Conservation (phyloP, 768 basidiomycete species). For the Amanita brunnescens region DNA sequence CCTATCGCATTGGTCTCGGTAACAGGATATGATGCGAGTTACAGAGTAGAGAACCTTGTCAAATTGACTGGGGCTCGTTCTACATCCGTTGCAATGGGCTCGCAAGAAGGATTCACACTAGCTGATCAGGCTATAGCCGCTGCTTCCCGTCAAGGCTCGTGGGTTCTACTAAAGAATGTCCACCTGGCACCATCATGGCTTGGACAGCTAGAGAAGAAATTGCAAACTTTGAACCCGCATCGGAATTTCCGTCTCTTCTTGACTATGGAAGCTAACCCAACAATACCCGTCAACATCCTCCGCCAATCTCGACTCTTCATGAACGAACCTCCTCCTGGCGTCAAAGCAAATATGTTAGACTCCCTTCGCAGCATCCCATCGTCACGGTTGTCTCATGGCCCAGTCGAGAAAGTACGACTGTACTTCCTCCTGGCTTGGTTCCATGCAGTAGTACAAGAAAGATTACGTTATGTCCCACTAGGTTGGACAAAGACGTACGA, state of each 20-base stretch:
- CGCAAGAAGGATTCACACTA: constrained; percentile 91
- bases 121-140: constrained; percentile 94
- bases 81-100: constrained; percentile 94
- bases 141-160: constrained; percentile 87
- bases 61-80: constrained; percentile 70
- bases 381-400: constrained; percentile 71
- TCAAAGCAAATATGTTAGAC: constrained; percentile 93
- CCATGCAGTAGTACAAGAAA: constrained; percentile 96
- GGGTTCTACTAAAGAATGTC: constrained; percentile 97
- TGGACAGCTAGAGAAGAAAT: constrained; percentile 90
- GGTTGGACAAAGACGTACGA: constrained; percentile 98
- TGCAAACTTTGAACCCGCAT: constrained; percentile 86
- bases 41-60: constrained; percentile 83
- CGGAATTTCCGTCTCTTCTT: constrained; percentile 94
- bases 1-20: constrained; percentile 91
- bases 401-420: constrained; percentile 84
- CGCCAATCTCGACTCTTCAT: constrained; percentile 94
- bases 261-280: constrained; percentile 94
- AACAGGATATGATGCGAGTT: constrained; percentile 97
- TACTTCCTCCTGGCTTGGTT: constrained; percentile 99
- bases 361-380: constrained; percentile 70
- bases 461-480: constrained; percentile 89
- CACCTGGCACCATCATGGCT: constrained; percentile 96
- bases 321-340: constrained; percentile 97
- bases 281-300: constrained; percentile 93